These are phyloP conservation scores for Obba rivulosa DNA, from an alignment of 768 basidiomycete genomes.

Conservation along the genomic window DNA sequence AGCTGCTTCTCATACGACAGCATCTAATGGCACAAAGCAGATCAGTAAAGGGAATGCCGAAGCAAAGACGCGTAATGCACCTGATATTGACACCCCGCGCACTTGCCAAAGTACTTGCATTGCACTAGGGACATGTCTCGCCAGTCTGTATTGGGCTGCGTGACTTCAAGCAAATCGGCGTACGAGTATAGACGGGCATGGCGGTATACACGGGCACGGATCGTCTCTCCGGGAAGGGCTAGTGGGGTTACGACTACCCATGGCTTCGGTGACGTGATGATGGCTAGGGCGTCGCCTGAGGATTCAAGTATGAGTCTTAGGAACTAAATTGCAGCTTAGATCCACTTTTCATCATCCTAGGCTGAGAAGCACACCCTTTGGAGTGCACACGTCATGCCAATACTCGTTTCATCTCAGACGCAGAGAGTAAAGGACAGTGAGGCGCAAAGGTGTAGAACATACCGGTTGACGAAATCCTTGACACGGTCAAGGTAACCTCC, in stretches of 20 bases:
- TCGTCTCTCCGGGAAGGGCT: constrained; percentile 75
- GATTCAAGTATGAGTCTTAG: background rate
- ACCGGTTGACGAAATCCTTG: constrained; percentile 60
- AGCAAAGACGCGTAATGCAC: constrained; percentile 29
- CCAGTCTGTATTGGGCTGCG: constrained; percentile 55
- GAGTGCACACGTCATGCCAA: too few relatives aligned
- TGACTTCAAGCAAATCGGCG: constrained; percentile 66
- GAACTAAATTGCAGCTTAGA: too few relatives aligned
- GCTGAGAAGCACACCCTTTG: too few relatives aligned
- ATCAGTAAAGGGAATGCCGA: background rate
- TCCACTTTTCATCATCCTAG: too few relatives aligned
- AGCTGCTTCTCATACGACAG: constrained; percentile 85
- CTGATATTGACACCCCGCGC: constrained; percentile 95
- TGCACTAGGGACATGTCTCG: constrained; percentile 60
- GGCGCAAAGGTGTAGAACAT: constrained; percentile 18
- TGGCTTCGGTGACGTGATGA: constrained; percentile 43
- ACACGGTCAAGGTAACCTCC: constrained; percentile 61
- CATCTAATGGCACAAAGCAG: constrained; percentile 45
- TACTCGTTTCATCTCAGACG: too few relatives aligned
- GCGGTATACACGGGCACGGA: constrained; percentile 68
- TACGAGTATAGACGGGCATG: constrained; percentile 67
- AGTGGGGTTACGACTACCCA: constrained; percentile 88
- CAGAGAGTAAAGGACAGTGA: background rate
- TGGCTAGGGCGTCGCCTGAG: constrained; percentile 64
- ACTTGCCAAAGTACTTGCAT: constrained; percentile 86